These are phyloP conservation scores for Terfezia boudieri DNA, from an alignment of 495 filamentous ascomycete species.

Conservation along the genomic window DNA sequence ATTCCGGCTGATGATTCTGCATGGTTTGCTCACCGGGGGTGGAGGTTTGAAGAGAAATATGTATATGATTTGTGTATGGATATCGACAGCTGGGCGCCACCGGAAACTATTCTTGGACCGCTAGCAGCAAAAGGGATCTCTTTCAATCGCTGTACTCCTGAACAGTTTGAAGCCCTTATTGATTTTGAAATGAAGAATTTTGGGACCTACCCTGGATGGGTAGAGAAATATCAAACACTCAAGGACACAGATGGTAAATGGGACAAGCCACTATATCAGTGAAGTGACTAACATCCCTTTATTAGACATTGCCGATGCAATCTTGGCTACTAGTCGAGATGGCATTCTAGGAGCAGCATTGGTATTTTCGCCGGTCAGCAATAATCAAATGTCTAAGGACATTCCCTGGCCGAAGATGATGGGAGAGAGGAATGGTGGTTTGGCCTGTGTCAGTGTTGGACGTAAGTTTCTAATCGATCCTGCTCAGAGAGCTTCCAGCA, in stretches of 20 bases:
- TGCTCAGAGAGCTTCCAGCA: background rate
- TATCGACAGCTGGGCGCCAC: constrained; percentile 29
- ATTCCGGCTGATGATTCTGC: constrained; percentile 24
- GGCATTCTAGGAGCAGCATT: constrained; percentile 32
- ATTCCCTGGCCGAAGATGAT: constrained; percentile 36
- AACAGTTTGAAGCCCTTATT: constrained; percentile 31
- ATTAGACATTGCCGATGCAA: constrained; percentile 24
- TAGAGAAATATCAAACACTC: constrained; percentile 18
- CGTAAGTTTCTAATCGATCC: constrained; percentile 19
- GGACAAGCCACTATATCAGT: too few relatives aligned
- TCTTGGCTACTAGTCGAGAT: constrained; percentile 23
- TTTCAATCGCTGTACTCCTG: constrained; percentile 28
- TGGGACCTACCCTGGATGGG: constrained; percentile 17
- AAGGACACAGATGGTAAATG: constrained; percentile 16
- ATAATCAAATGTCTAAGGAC: constrained; percentile 30
- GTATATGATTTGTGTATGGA: constrained; percentile 35
- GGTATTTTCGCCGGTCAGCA: constrained; percentile 30
- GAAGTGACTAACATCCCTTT: constrained; percentile 23
- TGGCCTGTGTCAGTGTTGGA: constrained; percentile 37
- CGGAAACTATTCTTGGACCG: constrained; percentile 19
- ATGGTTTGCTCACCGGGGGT: constrained; percentile 34
- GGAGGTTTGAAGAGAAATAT: constrained; percentile 29
- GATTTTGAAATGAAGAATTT: constrained; percentile 29
- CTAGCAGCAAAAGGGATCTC: constrained; percentile 17
- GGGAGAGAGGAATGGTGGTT: constrained; percentile 32